These are phyloP conservation scores for Ensete ventricosum DNA, from an alignment of 176 grass and related monocot species.

Conservation along the genomic window DNA sequence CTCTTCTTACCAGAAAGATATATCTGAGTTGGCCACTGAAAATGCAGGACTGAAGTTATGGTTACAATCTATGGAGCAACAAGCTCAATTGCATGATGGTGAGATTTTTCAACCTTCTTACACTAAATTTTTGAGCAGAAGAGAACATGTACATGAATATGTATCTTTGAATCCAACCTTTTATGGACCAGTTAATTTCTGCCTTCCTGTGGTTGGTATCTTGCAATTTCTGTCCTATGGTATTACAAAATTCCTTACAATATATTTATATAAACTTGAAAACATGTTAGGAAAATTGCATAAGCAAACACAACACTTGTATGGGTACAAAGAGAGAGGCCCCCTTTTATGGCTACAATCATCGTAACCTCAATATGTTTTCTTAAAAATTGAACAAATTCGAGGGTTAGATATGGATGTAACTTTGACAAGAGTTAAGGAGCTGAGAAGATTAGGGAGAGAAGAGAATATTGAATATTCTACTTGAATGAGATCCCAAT, in stretches of 20 bases:
- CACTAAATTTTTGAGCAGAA: not conserved
- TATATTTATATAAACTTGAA: no score
- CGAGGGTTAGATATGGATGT: no score
- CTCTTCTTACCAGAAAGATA: conserved; percentile 63
- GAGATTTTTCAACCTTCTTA: not conserved
- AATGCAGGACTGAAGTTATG: conserved; percentile 97
- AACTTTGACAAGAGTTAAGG: no score
- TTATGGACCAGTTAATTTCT: not conserved
- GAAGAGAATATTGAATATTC: no score
- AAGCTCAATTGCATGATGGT: conserved; percentile 93
- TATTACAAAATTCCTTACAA: not conserved
- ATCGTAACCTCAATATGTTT: no score
- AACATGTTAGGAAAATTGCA: no score
- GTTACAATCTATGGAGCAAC: conserved; percentile 94
- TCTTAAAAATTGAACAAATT: no score
- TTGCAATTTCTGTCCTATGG: not conserved
- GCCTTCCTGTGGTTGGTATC: not conserved
- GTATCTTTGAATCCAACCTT: not conserved
- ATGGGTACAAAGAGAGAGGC: no score
- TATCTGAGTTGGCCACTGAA: conserved; percentile 82
- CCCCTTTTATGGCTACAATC: no score
- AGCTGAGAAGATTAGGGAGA: no score
- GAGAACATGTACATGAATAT: not conserved
- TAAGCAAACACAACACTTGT: no score
- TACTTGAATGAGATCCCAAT: no score